phyloP scores from a whole-genome alignment of 2,329 filamentous ascomycete species.

The Periconia digitata region DNA sequence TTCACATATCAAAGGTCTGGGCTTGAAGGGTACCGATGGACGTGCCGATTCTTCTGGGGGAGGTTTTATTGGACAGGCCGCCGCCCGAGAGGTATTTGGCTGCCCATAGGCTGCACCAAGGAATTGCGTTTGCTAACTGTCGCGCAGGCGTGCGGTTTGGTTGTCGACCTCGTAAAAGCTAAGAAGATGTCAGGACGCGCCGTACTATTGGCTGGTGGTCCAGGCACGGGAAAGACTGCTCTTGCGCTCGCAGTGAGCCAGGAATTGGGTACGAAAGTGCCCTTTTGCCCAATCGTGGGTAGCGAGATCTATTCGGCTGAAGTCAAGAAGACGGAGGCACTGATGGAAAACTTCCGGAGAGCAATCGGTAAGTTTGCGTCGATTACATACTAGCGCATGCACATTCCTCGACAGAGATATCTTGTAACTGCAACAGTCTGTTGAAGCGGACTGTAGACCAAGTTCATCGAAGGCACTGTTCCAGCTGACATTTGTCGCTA shows the following conservation, averaged over 20 bases:
- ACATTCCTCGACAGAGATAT: background rate
- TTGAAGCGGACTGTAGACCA: background rate
- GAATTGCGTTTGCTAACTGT: background rate
- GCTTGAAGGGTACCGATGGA: constrained; percentile 76
- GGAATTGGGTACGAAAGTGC: constrained; percentile 96
- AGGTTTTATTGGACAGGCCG: constrained; percentile 87
- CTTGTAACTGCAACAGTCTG: background rate
- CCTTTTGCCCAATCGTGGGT: constrained; percentile 96
- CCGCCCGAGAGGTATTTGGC: constrained; percentile 76
- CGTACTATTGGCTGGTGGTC: constrained; percentile 89
- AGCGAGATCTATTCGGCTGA: constrained; percentile 98
- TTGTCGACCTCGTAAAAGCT: constrained; percentile 91
- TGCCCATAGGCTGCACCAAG: background rate
- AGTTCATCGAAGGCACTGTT: background rate
- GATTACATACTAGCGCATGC: background rate
- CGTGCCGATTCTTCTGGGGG: constrained; percentile 70
- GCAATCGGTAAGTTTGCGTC: constrained; percentile 71
- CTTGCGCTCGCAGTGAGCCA: constrained; percentile 94
- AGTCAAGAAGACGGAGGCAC: constrained; percentile 98
- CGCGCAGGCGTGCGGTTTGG: constrained; percentile 81
- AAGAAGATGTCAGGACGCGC: constrained; percentile 98
- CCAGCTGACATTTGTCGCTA: constrained; percentile 27
- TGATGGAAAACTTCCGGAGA: constrained; percentile 99
- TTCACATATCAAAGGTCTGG: constrained; percentile 96
- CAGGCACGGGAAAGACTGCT: constrained; percentile 93